Conservation (phyloP, 2,329 filamentous ascomycete species). For the Alternaria novae-zelandiae region DNA sequence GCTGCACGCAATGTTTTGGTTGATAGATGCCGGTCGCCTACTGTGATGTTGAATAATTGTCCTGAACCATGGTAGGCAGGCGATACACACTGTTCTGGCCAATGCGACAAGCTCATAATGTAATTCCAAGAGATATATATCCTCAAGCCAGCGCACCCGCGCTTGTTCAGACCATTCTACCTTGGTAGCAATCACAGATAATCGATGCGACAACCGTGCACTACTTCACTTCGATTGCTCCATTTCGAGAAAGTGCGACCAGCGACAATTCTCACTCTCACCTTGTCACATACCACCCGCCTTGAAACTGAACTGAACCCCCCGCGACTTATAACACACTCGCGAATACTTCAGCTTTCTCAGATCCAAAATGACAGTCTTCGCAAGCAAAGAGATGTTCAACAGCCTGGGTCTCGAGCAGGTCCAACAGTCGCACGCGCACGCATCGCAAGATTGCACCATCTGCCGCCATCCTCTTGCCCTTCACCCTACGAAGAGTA, state of each 20-base stretch:
- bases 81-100: background rate
- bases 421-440: slow-evolving; percentile 10
- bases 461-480: slow-evolving; percentile 22
- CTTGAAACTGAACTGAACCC: background rate
- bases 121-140: background rate
- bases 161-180: too few species aligned
- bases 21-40: background rate
- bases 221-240: background rate
- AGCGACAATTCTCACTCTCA: background rate
- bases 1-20: background rate
- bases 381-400: slow-evolving; percentile 20
- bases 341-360: background rate
- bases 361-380: slow-evolving; percentile 16
- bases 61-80: background rate
- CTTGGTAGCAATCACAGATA: background rate
- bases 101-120: background rate
- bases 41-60: background rate
- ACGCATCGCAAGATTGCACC: slow-evolving; percentile 22
- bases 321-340: background rate
- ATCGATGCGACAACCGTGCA: background rate
- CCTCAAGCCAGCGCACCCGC: background rate
- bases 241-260: background rate
- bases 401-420: slow-evolving; percentile 12
- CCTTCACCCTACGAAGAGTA: slow-evolving; percentile 3
- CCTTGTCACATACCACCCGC: background rate